phyloP scores from a whole-genome alignment of 441 rosid species.

The Gossypium aridum region DNA sequence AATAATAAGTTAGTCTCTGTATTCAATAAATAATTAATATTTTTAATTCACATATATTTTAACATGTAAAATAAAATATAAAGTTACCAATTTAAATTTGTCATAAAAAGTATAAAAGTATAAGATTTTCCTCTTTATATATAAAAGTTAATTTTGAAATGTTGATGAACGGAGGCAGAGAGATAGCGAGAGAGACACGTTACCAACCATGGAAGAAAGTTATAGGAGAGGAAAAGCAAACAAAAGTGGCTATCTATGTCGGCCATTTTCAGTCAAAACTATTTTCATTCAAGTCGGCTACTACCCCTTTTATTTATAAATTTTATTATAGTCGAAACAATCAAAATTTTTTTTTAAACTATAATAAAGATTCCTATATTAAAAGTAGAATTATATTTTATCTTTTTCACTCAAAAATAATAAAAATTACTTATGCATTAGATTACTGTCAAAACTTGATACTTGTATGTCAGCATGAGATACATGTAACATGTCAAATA shows the following conservation, averaged over 20 bases:
- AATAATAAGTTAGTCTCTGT: no score
- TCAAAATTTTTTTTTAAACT: no score
- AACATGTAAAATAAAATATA: no score
- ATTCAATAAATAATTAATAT: no score
- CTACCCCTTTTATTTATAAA: no score
- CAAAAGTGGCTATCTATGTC: constrained; percentile 21
- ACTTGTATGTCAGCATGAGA: accelerated
- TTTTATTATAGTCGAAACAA: no score
- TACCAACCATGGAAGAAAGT: constrained; percentile 20
- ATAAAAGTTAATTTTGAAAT: neutral
- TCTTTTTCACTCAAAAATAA: accelerated
- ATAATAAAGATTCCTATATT: no score
- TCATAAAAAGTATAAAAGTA: no score
- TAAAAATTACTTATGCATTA: no score
- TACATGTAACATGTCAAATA: accelerated
- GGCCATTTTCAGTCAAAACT: constrained; percentile 24
- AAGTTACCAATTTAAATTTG: no score
- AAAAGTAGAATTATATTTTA: no score
- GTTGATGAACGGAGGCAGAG: neutral
- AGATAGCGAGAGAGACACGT: neutral
- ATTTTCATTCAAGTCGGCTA: neutral
- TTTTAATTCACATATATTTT: neutral
- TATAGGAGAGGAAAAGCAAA: constrained; percentile 6
- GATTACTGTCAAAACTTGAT: no score
- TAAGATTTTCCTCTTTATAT: neutral